Evolutionary conservation across 164 flowering plant genomes (phyloP).

Genomic region (Echeveria elegans): DNA sequence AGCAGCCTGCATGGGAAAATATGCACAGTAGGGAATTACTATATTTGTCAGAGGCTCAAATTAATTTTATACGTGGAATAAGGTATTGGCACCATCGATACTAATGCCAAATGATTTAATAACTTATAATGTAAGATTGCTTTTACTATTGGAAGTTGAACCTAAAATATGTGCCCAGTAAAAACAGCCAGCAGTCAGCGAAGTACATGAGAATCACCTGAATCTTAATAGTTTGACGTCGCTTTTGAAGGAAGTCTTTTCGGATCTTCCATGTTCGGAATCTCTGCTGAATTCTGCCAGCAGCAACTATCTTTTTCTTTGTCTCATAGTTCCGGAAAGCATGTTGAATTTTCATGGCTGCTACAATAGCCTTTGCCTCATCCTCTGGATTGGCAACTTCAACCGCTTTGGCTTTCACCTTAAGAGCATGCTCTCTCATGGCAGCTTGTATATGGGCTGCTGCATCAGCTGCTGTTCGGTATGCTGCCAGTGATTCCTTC

Average conservation of each 20-base stretch:
- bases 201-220: neutral
- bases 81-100: neutral
- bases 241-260: slow-evolving; percentile 69
- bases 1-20: slow-evolving; percentile 40
- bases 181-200: neutral
- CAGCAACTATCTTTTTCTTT: slow-evolving; percentile 61
- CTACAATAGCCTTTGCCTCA: slow-evolving; percentile 64
- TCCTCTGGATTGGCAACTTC: slow-evolving; percentile 44
- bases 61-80: neutral
- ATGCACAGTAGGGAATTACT: neutral
- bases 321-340: slow-evolving; percentile 62
- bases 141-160: neutral
- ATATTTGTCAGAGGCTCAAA: too few species aligned
- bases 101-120: neutral
- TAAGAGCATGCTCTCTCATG: slow-evolving; percentile 66
- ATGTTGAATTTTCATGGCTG: slow-evolving; percentile 93
- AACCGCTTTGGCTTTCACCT: slow-evolving; percentile 36
- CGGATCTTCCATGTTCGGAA: slow-evolving; percentile 85
- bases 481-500: slow-evolving; percentile 81
- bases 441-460: slow-evolving; percentile 93
- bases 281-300: slow-evolving; percentile 69
- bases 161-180: too few species aligned
- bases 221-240: slow-evolving; percentile 49
- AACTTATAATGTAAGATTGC: neutral
- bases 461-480: slow-evolving; percentile 87